Conservation (phyloP, 371 early-diverging fungal genomes). For the Mucor plumbeus region DNA sequence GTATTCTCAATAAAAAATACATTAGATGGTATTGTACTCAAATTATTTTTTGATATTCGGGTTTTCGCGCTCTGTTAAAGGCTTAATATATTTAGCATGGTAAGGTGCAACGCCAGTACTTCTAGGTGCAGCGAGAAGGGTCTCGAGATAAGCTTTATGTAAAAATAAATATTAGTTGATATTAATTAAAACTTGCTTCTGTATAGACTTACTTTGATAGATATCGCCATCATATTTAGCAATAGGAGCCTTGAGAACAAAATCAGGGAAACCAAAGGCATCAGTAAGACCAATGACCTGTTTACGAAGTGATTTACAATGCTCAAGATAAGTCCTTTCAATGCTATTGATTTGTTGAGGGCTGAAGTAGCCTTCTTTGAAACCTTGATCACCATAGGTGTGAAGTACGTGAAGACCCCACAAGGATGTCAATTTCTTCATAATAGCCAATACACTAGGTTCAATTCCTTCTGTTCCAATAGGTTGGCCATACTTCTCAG, state of each 20-base stretch:
- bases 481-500: constrained; percentile 37
- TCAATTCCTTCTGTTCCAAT: constrained; percentile 32
- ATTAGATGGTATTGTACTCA: neutral
- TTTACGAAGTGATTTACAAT: constrained; percentile 59
- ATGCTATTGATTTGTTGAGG: constrained; percentile 55
- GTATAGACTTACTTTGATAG: constrained; percentile 47
- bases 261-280: constrained; percentile 69
- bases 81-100: constrained; percentile 47
- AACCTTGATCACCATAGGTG: constrained; percentile 54
- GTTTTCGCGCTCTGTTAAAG: constrained; percentile 37
- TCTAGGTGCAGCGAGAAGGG: constrained; percentile 39
- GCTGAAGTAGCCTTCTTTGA: constrained; percentile 57
- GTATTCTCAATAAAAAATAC: too few relatives aligned
- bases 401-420: constrained; percentile 51
- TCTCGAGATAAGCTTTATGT: constrained; percentile 46
- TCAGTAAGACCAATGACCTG: constrained; percentile 69
- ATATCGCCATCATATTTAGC: constrained; percentile 70
- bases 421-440: constrained; percentile 40
- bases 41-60: constrained; percentile 8
- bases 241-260: constrained; percentile 69
- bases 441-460: constrained; percentile 29
- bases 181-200: neutral
- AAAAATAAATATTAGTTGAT: neutral
- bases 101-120: constrained; percentile 44
- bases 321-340: constrained; percentile 27